Evolutionary conservation across 2,329 filamentous ascomycete species (phyloP).

Genomic region (Magnaporthiopsis incrustans): DNA sequence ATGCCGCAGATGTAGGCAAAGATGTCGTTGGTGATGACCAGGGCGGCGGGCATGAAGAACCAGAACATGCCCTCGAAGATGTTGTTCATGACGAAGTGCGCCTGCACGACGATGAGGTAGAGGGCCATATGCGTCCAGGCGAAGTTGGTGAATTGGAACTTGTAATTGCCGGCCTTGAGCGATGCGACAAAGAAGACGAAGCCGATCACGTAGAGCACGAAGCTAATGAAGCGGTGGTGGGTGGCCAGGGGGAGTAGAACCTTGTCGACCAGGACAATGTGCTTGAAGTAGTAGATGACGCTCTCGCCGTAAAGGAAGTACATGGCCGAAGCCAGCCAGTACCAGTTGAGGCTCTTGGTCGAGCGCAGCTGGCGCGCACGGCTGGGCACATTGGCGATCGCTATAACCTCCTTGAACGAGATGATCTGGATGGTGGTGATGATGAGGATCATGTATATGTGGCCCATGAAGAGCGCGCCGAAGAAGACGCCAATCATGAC

Average conservation of each 20-base stretch:
- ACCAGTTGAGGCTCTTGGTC: slow-evolving; percentile 97
- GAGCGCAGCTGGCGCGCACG: slow-evolving; percentile 84
- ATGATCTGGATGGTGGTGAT: slow-evolving; percentile 92
- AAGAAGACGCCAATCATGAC: slow-evolving; percentile 97
- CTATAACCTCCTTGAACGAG: slow-evolving; percentile 97
- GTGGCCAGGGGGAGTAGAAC: slow-evolving; percentile 89
- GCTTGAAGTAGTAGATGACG: slow-evolving; percentile 99
- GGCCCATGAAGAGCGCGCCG: slow-evolving; percentile 83
- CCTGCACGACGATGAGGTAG: slow-evolving; percentile 94
- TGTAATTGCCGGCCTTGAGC: slow-evolving; percentile 90
- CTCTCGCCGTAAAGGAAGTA: slow-evolving; percentile 98
- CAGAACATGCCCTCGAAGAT: slow-evolving; percentile 99
- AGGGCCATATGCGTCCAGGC: slow-evolving; percentile 99
- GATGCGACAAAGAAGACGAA: slow-evolving; percentile 98
- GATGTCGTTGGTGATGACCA: slow-evolving; percentile 98
- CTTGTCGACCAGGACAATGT: slow-evolving; percentile 90
- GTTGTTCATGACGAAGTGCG: slow-evolving; percentile 99
- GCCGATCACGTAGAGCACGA: slow-evolving; percentile 94
- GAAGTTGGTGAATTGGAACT: slow-evolving; percentile 98
- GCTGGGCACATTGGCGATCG: slow-evolving; percentile 90
- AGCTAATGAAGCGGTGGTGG: slow-evolving; percentile 97
- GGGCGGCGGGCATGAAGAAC: slow-evolving; percentile 92
- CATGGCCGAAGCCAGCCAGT: slow-evolving; percentile 98
- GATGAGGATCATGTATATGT: slow-evolving; percentile 93
- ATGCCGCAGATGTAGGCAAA: slow-evolving; percentile 98